Base-by-base conservation (phyloP, 1,284 basidiomycete species). In the Cryptococcus sp. region DNA sequence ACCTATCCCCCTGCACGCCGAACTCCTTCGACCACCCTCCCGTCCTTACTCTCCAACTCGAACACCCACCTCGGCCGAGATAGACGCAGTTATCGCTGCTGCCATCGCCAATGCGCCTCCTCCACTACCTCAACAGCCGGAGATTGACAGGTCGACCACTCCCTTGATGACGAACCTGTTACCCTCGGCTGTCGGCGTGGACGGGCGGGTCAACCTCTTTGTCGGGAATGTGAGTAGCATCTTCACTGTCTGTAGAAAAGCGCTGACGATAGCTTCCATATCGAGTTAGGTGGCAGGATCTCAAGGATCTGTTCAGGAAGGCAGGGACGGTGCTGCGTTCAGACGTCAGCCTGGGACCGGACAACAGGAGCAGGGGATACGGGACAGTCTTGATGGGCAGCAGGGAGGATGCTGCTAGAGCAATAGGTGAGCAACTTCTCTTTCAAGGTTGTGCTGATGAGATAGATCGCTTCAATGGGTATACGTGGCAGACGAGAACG, bases 281-380 rank as follows among this genome's bases (percentile, higher is more conserved):
- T 74, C 80, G 88, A 56, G 89, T 92, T 25, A 83, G 89, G 56
- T 97, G 92, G 92, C 92, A 97, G 75, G 94, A 98, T 74, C 81
- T 98, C 57, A 97, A 98, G 66, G 94, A 97, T 71, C 81, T 97
- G 43, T 97, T 97, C 72, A 84, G 94, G 43, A 86, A 88, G 58
- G 87, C 91, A 1, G 94, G 94, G 41, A 94, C 91, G 0, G 92
- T 98, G 47, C 79, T 97, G 19, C 83, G 94, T 31, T 93, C 94
- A 6, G 94, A 97, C 66, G 90, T 95, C 44, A 87, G 87, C 12
- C 79, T 95, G 1, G 89, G 89, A 1, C 87, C 87, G 2, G 92
- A 95, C 67, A 94, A 94, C 64, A 79, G 92, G 59, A 90, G 86
- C 49, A 80, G 90, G 50, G 93, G 93, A 1, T 92, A 92, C 65